phyloP scores from a whole-genome alignment of 2,329 filamentous ascomycete species.

The Clarireedia homoeocarpa region DNA sequence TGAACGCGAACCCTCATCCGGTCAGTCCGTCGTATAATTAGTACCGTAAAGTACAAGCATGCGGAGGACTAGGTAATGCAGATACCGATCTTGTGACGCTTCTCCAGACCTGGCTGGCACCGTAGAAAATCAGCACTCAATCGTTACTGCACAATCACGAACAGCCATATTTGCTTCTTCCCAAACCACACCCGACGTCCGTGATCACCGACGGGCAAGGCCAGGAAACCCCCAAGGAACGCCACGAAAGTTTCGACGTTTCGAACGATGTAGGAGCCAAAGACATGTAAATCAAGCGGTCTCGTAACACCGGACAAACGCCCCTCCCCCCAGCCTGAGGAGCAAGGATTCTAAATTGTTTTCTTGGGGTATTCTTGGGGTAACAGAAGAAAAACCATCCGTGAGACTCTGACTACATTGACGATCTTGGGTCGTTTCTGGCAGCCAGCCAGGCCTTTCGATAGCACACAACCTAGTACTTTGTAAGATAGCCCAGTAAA shows the following conservation, averaged over 20 bases:
- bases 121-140: neutral
- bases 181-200: neutral
- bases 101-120: neutral
- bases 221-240: neutral
- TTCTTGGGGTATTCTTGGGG: constrained; percentile 1
- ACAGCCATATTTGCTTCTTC: neutral
- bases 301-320: neutral
- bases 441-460: neutral
- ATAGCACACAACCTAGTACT: no score
- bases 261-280: neutral
- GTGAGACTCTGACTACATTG: neutral
- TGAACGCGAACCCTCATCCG: neutral
- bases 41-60: neutral
- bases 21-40: neutral
- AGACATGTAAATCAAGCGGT: neutral
- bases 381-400: neutral
- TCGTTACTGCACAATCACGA: neutral
- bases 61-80: neutral
- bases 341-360: neutral
- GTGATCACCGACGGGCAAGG: neutral
- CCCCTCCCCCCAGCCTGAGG: neutral
- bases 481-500: neutral
- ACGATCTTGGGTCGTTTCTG: neutral
- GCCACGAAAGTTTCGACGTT: neutral
- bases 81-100: neutral